Evolutionary conservation across 352 stramenopile genomes (phyloP), one percentile per base, ranked within the genome.

Genomic region (Pythium folliculosum): DNA sequence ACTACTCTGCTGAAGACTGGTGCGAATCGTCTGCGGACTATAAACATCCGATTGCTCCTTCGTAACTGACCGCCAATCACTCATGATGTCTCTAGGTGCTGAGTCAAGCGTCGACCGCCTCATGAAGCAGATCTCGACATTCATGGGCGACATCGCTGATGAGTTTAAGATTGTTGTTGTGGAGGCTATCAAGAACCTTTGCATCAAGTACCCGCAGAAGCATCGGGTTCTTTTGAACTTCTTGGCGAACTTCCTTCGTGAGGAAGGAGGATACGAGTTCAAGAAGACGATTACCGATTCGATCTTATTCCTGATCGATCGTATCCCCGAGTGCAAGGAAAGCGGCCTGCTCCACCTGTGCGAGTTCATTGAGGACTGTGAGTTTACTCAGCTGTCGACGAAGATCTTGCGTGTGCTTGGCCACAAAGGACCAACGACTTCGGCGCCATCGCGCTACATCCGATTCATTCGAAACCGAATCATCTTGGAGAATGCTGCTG

Each of bases 161-260:
- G 98, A 99, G 75, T 99, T 99, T 86, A 99, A 99, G 86, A 98
- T 99, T 63, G 97, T 99, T 1, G 94, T 99, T 23, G 97, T 99
- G 27, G 87, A 97, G 35, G 94, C 94, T 30, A 96, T 99, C 51
- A 97, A 98, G 60, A 97, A 98, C 62, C 73, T 99, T 27, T 99
- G 96, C 76, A 80, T 99, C 56, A 99, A 98, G 57, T 99, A 99
- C 76, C 97, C 97, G 8, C 82, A 97, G 57, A 99, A 99, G 75
- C 95, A 99, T 77, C 90, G 96, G 49, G 89, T 99, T 40, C 82
- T 99, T 53, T 83, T 99, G 1, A 97, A 97, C 69, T 99, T 99
- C 76, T 69, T 99, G 27, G 96, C 95, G 14, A 99, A 98, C 65
- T 99, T 99, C 70, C 86, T 99, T 47, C 88, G 97, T 23, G 97